Conservation (phyloP, 176 grass and related monocot genomes). For the Rhynchospora tenuis region DNA sequence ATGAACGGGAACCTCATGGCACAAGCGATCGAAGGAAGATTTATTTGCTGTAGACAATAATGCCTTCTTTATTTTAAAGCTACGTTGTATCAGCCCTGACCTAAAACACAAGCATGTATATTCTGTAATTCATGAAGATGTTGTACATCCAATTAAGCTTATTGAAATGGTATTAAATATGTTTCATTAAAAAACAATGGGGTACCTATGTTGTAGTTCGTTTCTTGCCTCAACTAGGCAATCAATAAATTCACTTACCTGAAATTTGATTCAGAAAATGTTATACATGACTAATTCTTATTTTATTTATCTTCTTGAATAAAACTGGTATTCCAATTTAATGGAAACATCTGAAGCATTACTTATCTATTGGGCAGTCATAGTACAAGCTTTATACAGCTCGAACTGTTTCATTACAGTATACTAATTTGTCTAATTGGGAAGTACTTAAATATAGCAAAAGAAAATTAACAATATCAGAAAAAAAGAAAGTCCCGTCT, state of each 20-base stretch:
- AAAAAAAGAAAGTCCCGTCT: not conserved
- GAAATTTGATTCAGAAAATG: conserved; percentile 2
- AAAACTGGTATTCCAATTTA: not conserved
- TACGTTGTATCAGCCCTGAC: conserved; percentile 58
- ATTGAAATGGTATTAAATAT: conserved; percentile 9
- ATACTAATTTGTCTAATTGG: not conserved
- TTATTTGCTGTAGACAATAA: conserved; percentile 56
- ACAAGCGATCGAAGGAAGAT: conserved; percentile 73
- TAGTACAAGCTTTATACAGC: not conserved
- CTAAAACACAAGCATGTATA: conserved; percentile 27
- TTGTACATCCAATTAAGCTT: not conserved
- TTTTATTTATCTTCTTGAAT: not conserved
- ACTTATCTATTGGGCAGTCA: not conserved
- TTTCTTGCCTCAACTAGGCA: conserved; percentile 79
- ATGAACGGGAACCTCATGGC: conserved; percentile 56
- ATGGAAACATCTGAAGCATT: not conserved
- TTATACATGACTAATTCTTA: not conserved
- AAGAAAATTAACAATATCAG: not conserved
- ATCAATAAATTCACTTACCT: conserved; percentile 69
- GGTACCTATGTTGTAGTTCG: conserved; percentile 70
- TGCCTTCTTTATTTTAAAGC: conserved; percentile 91
- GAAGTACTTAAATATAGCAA: not conserved
- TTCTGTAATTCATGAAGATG: not conserved
- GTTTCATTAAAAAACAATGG: conserved; percentile 19
- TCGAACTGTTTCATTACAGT: not conserved